Conservation (phyloP, 1,139 yeast species). For the Yamadazyma jaroonii region DNA sequence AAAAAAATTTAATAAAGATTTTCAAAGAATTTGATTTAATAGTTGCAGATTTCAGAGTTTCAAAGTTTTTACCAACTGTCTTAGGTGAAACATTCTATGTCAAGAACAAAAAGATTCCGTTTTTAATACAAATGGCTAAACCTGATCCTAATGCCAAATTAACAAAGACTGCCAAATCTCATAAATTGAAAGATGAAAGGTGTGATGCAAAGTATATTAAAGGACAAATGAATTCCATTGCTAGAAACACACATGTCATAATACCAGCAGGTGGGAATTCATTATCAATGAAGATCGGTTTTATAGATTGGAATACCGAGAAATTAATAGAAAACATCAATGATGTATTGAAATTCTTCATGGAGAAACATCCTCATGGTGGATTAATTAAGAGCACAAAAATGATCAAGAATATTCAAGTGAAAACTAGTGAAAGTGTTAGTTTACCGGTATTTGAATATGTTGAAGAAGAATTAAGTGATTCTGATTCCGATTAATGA, state of each 20-base stretch:
- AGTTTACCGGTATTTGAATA: conserved; percentile 45
- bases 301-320: conserved; percentile 38
- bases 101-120: conserved; percentile 61
- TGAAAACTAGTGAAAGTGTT: conserved; percentile 63
- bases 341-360: conserved; percentile 51
- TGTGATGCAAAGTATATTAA: conserved; percentile 61
- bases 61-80: conserved; percentile 53
- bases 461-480: conserved; percentile 19
- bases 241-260: conserved; percentile 56
- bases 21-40: conserved; percentile 64
- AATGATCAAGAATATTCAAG: conserved; percentile 49
- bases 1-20: conserved; percentile 39
- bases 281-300: conserved; percentile 52
- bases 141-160: conserved; percentile 42
- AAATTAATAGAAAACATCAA: conserved; percentile 54
- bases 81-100: conserved; percentile 57
- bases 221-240: conserved; percentile 59
- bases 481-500: conserved; percentile 8
- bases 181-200: conserved; percentile 48
- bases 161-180: conserved; percentile 30
- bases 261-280: conserved; percentile 59
- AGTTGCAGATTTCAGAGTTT: conserved; percentile 63
- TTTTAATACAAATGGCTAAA: conserved; percentile 61
- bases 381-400: conserved; percentile 47
- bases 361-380: conserved; percentile 55